These are phyloP conservation scores for Ceratocystis harringtonii DNA, from an alignment of 2,329 filamentous ascomycete species.

Conservation along the genomic window DNA sequence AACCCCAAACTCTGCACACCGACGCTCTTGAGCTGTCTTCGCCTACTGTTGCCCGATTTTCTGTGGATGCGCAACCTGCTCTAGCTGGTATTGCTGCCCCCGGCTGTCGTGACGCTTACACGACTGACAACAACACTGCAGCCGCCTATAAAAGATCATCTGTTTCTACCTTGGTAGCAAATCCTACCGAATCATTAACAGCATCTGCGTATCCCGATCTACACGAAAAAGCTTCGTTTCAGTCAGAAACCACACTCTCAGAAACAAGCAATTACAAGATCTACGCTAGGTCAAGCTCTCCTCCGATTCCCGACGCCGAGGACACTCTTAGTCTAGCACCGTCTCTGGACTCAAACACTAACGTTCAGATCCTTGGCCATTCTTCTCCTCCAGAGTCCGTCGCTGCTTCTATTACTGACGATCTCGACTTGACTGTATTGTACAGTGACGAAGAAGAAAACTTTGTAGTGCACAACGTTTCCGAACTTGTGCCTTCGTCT, in stretches of 20 bases:
- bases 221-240: constrained; percentile 16
- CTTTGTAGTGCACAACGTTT: constrained; percentile 18
- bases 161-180: constrained; percentile 18
- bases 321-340: constrained; percentile 26
- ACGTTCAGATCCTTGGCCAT: constrained; percentile 37
- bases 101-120: constrained; percentile 18
- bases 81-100: constrained; percentile 24
- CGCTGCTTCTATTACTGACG: constrained; percentile 28
- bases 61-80: constrained; percentile 22
- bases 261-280: constrained; percentile 41
- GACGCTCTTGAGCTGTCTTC: constrained; percentile 4
- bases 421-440: constrained; percentile 36
- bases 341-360: constrained; percentile 27
- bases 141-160: constrained; percentile 12
- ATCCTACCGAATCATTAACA: background rate
- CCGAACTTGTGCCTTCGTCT: constrained; percentile 21
- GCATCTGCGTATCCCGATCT: constrained; percentile 11
- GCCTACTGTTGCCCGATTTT: constrained; percentile 17
- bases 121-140: constrained; percentile 6
- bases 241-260: constrained; percentile 30
- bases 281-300: constrained; percentile 32
- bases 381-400: constrained; percentile 33
- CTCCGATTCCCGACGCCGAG: constrained; percentile 18
- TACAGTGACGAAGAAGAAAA: constrained; percentile 17
- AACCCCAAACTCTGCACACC: constrained; percentile 21